A percentile compares a stretch with the other conserved stretches of the same genome.
Evolutionary conservation across 768 basidiomycete genomes (phyloP).

Genomic region (Russula olivacea): DNA sequence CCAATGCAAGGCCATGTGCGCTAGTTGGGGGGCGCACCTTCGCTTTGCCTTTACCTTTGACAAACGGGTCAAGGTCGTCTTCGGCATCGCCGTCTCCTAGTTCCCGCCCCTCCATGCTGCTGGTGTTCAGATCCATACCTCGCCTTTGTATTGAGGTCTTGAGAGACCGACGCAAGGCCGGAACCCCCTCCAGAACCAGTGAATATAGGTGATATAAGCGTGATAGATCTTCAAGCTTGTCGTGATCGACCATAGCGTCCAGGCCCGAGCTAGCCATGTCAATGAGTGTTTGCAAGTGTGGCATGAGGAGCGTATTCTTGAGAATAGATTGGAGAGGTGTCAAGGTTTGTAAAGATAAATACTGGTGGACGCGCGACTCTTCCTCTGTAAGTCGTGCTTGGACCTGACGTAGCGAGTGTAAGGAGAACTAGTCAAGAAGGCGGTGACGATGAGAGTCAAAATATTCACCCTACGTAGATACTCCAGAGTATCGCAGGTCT

Average conservation of each 20-base stretch:
- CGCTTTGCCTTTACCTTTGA: constrained; percentile 50
- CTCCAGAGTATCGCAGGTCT: constrained; percentile 71
- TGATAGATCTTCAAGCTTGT: constrained; percentile 68
- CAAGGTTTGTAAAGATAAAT: constrained; percentile 72
- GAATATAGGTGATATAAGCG: constrained; percentile 74
- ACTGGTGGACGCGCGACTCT: constrained; percentile 77
- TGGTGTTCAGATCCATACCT: constrained; percentile 75
- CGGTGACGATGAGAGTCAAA: constrained; percentile 20
- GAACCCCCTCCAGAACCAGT: constrained; percentile 60
- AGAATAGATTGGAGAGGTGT: constrained; percentile 66
- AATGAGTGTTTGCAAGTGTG: constrained; percentile 72
- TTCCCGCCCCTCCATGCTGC: constrained; percentile 35
- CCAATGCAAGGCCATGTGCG: constrained; percentile 49
- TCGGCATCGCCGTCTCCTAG: constrained; percentile 33
- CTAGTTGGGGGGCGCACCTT: constrained; percentile 36
- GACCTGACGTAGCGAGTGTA: constrained; percentile 43
- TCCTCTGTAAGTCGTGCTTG: constrained; percentile 80
- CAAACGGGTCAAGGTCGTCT: constrained; percentile 33
- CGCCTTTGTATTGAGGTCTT: constrained; percentile 66
- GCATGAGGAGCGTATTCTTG: constrained; percentile 66
- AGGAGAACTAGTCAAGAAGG: background rate
- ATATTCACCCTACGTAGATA: constrained; percentile 71
- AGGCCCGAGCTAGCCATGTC: constrained; percentile 79
- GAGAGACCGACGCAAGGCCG: constrained; percentile 56
- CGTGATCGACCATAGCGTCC: constrained; percentile 77